These are phyloP conservation scores for Chlorella sorokiniana DNA, from an alignment of 139 green algal genomes.

Conservation along the genomic window DNA sequence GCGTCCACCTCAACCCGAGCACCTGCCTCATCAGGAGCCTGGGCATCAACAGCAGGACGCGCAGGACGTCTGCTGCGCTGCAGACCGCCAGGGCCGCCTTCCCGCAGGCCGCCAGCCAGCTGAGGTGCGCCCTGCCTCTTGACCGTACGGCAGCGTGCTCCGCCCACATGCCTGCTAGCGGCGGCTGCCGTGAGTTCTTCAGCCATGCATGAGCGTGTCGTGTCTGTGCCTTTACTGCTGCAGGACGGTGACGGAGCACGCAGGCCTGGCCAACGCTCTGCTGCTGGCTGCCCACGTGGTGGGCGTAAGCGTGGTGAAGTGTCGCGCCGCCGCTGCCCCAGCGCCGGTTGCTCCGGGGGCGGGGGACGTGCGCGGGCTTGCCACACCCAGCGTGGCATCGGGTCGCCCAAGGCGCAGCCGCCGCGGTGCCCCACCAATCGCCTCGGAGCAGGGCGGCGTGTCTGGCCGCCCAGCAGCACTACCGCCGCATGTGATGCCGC, in stretches of 20 bases:
- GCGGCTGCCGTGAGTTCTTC: neutral
- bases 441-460: no score
- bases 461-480: no score
- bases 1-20: neutral
- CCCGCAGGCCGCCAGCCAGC: neutral
- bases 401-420: no score
- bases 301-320: neutral
- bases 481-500: no score
- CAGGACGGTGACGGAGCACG: neutral
- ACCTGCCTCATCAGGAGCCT: neutral
- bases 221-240: neutral
- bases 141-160: neutral
- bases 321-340: neutral
- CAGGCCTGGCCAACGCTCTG: slow-evolving; percentile 1
- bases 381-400: no score
- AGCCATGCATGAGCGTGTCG: neutral
- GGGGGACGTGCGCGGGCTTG: no score
- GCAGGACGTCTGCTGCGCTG: neutral
- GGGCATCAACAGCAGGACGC: neutral
- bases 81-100: neutral
- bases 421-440: no score
- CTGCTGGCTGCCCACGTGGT: slow-evolving; percentile 9
- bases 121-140: neutral
- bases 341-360: neutral
- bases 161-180: neutral